A percentile compares a stretch with the other conserved stretches of the same genome.
phyloP scores from a whole-genome alignment of 345 rosid species.

The Dovyalis caffra region DNA sequence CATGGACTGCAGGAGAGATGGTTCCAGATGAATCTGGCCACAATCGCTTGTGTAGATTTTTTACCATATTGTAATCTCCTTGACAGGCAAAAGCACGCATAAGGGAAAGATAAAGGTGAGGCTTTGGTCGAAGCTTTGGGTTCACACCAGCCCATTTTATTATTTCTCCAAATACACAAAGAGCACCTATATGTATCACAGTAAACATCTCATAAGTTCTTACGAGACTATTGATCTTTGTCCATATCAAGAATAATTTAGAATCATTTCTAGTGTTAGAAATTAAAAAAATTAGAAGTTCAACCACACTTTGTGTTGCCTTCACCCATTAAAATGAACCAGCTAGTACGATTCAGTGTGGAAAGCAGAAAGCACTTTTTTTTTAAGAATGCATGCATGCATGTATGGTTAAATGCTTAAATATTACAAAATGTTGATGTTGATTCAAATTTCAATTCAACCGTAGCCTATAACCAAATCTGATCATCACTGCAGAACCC shows the following conservation, averaged over 20 bases:
- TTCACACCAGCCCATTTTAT: constrained; percentile 53
- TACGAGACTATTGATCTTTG: not conserved
- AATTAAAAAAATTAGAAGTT: not conserved
- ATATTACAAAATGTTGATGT: too few species aligned
- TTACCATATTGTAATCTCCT: constrained; percentile 61
- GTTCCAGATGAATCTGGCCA: constrained; percentile 72
- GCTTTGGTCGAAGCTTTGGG: constrained; percentile 57
- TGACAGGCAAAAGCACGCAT: constrained; percentile 62
- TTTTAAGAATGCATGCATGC: not conserved
- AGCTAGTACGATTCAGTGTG: not conserved
- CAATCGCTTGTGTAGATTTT: constrained; percentile 50
- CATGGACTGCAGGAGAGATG: constrained; percentile 44
- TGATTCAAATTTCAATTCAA: constrained; percentile 6
- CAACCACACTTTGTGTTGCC: not conserved
- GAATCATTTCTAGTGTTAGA: not conserved
- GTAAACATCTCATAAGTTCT: constrained; percentile 6
- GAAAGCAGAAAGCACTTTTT: not conserved
- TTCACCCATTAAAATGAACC: not conserved
- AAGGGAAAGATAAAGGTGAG: constrained; percentile 73
- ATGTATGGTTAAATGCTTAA: not conserved
- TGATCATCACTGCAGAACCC: not conserved
- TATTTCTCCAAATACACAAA: constrained; percentile 77
- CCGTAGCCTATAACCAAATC: not conserved
- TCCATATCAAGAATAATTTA: not conserved
- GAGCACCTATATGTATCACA: constrained; percentile 46